Conservation (phyloP, 2,329 filamentous ascomycete species). For the Tolypocladium guangdongense region DNA sequence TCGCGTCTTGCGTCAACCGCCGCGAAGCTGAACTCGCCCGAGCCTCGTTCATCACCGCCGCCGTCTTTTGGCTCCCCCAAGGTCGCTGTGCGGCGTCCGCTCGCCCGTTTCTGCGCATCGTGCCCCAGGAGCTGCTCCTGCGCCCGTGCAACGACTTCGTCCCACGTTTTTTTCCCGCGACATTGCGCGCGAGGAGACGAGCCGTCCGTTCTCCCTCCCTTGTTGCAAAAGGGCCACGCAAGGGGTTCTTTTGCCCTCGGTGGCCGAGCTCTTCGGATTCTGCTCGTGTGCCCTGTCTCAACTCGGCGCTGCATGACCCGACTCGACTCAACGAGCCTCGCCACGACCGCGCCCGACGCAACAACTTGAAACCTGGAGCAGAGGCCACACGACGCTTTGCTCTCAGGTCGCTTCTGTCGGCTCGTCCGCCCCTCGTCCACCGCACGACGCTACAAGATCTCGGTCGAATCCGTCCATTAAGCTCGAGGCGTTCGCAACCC, state of each 20-base stretch:
- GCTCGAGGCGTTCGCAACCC: background rate
- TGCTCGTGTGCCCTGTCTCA: background rate
- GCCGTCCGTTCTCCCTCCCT: background rate
- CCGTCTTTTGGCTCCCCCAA: background rate
- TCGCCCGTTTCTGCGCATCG: background rate
- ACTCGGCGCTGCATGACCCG: background rate
- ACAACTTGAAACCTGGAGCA: background rate
- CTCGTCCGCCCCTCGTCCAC: background rate
- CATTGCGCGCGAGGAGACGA: background rate
- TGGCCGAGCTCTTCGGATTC: background rate
- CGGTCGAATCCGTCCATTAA: background rate
- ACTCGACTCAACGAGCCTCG: background rate
- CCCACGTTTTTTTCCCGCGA: slow-evolving; percentile 1
- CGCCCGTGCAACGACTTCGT: background rate
- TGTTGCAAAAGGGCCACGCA: background rate
- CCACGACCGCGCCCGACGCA: background rate
- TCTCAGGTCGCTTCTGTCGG: background rate
- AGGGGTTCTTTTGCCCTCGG: background rate
- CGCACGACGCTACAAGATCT: background rate
- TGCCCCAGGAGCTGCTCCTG: background rate
- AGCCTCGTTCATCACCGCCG: background rate
- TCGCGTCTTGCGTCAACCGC: background rate
- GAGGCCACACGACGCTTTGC: background rate
- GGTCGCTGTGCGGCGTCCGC: background rate
- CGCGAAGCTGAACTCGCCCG: background rate